Conservation (phyloP, 2,329 filamentous ascomycete species). For the Mollisia scopiformis region DNA sequence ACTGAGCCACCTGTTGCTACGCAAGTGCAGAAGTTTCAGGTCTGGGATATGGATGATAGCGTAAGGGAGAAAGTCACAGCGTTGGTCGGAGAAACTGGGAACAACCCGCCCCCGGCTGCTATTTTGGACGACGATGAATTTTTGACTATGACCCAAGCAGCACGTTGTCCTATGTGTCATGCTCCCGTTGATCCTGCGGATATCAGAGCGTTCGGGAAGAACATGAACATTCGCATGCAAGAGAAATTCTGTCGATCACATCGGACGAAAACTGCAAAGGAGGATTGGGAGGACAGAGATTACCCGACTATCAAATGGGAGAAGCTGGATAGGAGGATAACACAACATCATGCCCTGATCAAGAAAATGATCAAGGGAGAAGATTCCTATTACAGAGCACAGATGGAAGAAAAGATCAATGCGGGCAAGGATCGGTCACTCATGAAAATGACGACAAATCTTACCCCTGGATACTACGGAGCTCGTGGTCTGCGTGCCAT, state of each 20-base stretch:
- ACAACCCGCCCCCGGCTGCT: background rate
- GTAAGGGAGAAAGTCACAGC: conserved; percentile 8
- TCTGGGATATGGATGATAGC: conserved; percentile 8
- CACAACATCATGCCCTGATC: conserved; percentile 57
- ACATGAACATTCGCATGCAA: conserved; percentile 61
- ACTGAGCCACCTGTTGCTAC: conserved; percentile 7
- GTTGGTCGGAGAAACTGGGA: conserved; percentile 7
- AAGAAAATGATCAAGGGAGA: conserved; percentile 58
- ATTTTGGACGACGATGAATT: conserved; percentile 27
- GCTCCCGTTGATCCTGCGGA: conserved; percentile 56
- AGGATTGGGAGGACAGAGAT: conserved; percentile 42
- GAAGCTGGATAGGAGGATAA: conserved; percentile 60
- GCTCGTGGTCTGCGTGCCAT: conserved; percentile 72
- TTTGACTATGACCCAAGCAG: conserved; percentile 20
- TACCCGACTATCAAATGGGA: conserved; percentile 78
- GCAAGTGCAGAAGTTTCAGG: conserved; percentile 15
- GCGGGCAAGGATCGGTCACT: conserved; percentile 63
- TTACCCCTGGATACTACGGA: conserved; percentile 84
- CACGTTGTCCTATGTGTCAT: conserved; percentile 69
- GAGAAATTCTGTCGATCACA: conserved; percentile 67
- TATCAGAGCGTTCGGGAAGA: conserved; percentile 53
- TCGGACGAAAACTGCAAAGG: conserved; percentile 55
- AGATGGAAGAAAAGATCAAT: conserved; percentile 57
- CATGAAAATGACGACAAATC: conserved; percentile 51
- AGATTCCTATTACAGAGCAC: conserved; percentile 61